Evolutionary conservation across 2,329 filamentous ascomycete species (phyloP).

Genomic region (Exophiala viscosa): DNA sequence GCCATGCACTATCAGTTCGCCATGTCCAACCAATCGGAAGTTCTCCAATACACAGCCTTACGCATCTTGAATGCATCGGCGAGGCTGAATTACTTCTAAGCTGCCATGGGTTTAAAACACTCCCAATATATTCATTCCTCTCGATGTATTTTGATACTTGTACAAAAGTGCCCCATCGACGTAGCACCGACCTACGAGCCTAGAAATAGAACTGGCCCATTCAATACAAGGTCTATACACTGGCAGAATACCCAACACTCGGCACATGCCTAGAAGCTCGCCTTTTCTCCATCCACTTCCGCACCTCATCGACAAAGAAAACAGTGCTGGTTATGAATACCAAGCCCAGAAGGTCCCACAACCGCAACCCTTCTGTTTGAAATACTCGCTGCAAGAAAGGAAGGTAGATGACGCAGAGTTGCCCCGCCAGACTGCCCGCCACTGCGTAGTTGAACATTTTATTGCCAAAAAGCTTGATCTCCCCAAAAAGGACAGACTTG

Average conservation of each 20-base stretch:
- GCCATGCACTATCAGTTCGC: no score
- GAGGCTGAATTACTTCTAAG: no score
- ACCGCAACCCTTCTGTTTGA: conserved; percentile 80
- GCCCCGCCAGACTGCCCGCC: conserved; percentile 74
- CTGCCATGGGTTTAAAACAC: no score
- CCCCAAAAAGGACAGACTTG: conserved; percentile 83
- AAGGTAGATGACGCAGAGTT: conserved; percentile 89
- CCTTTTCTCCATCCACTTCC: conserved; percentile 67
- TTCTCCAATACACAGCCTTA: no score
- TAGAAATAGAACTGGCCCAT: no score
- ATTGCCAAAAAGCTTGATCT: conserved; percentile 79
- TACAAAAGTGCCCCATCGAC: not conserved
- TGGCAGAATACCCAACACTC: conserved; percentile 27
- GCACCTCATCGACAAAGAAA: conserved; percentile 88
- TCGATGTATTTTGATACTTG: not conserved
- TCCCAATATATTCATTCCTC: not conserved
- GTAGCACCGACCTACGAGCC: not conserved
- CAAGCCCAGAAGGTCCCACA: conserved; percentile 71
- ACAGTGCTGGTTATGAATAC: conserved; percentile 77
- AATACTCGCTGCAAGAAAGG: conserved; percentile 92
- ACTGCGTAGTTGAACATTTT: conserved; percentile 97
- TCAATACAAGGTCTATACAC: conserved; percentile 20
- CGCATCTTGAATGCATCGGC: no score
- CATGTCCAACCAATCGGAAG: no score
- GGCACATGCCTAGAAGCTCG: conserved; percentile 35